Evolutionary conservation across 176 grass and related monocot genomes (phyloP), one percentile per base, ranked within the genome.

Genomic region (Zizania latifolia): DNA sequence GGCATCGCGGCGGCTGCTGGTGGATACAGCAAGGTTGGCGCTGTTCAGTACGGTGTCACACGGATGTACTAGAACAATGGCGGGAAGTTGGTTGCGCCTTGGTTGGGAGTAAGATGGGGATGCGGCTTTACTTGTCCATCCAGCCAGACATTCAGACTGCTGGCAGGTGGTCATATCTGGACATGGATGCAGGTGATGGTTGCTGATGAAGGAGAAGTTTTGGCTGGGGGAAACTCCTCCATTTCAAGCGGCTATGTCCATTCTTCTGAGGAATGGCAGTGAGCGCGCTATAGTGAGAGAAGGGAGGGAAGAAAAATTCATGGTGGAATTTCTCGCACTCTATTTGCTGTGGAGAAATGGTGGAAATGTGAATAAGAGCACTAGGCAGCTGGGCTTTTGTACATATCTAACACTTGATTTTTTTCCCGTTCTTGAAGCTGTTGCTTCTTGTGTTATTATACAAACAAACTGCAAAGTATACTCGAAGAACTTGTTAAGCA

Each of bases 21-120:
- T 37, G 90, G 84, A 15, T 89, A 81, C 79, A 85, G 81, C 46
- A 92, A 85, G 66, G 87, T 87, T 15, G 76, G 83, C n/a, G n/a
- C n/a, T n/a, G n/a, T n/a, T n/a, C n/a, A n/a, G n/a, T n/a, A n/a
- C n/a, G n/a, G n/a, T 26, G 61, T 82, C 35, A 58, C 87, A 5
- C 85, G 89, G 56, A 85, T 93, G 90, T 86, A 93, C 71, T 97
- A 86, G 66, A 80, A 19, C 74, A 36, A 30, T 39, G 11, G 17
- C 7, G 24, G 39, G 39, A 21, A 15, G 58, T 31, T 63, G 10
- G 3, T 21, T 29, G 33, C 64, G 37, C 44, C 51, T 4, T 19
- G 1, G 5, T 17, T n/a, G n/a, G n/a, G 48, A 46, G 63, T 19
- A 62, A 71, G 35, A 40, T 41, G 73, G 41, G 58, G 27, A 40